Base-by-base conservation (phyloP, 2,329 filamentous ascomycete genomes). In the Orbilia oligospora region DNA sequence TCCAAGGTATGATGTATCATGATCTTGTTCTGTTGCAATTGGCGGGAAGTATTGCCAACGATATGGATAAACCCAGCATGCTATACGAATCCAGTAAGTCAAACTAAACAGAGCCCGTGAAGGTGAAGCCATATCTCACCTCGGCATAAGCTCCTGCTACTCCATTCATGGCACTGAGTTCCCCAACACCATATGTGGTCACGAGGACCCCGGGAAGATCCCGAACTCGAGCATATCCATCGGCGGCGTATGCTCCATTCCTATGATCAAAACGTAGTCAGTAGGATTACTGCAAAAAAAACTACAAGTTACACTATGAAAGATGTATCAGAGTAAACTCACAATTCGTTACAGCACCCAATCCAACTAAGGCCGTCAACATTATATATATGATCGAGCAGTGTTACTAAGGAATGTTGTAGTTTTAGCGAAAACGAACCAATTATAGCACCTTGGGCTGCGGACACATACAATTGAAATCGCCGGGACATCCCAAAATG, bases 121-220 rank as follows among this genome's bases (percentile, higher is more conserved):
- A 14, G 9, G 41, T 27, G 4, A 44, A 36, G 16, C 27, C 2
- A 24, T 44, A 16, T 46, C 58, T 56, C n/a, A 79, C 76, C 83
- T 90, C 89, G 9, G 88, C 86, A 81, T 87, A 90, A 2, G 88
- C 87, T 0, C 89, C 89, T 1, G 88, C 88, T 80, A 89, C 86
- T 41, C 87, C 88, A 81, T 90, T 90, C 81, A 90, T 85, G 5
- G 88, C 88, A 2, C 88, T 89, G n/a, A 88, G 83, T 81, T 88
- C 87, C 8, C 87, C 87, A 8, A 87, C 86, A 10, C 86, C 87
- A 80, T 87, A 88, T 0, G 86, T 87, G 3, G 87, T 88, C 27
- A 88, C 80, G 5, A 88, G 75, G 6, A 86, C 86, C 20, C 84
- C 84, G n/a, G 82, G 82, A 3, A 86, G 85, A 16, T 86, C 86